Evolutionary conservation across 768 basidiomycete genomes (phyloP).

Genomic region (Collybia mongolica): DNA sequence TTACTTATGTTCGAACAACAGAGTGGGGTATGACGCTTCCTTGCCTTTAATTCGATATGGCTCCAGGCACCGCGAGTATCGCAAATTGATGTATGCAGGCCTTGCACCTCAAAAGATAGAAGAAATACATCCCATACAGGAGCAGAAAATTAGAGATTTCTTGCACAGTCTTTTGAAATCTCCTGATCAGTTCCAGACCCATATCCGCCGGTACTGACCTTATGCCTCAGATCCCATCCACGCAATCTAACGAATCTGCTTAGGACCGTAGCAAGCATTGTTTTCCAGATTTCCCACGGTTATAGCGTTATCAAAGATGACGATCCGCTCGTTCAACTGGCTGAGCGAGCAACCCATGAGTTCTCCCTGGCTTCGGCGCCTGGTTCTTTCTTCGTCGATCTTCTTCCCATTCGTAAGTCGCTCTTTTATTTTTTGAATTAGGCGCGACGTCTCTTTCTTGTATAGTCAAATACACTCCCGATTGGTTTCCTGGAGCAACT

Average conservation of each 20-base stretch:
- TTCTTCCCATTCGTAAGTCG: constrained; percentile 10
- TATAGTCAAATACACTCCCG: constrained; percentile 18
- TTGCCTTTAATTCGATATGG: constrained; percentile 4
- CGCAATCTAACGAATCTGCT: neutral
- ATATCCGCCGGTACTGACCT: constrained; percentile 14
- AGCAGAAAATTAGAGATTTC: constrained; percentile 7
- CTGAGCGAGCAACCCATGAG: constrained; percentile 7
- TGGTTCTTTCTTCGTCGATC: constrained; percentile 16
- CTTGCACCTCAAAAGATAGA: constrained; percentile 6
- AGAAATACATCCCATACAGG: neutral
- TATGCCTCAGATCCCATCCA: neutral
- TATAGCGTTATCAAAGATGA: constrained; percentile 5
- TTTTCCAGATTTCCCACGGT: constrained; percentile 13
- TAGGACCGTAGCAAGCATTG: constrained; percentile 7
- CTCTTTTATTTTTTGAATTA: neutral
- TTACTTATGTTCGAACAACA: neutral
- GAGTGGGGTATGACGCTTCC: constrained; percentile 3
- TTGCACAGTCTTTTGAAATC: constrained; percentile 3
- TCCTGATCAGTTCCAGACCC: neutral
- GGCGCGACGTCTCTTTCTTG: neutral
- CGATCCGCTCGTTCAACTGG: constrained; percentile 9
- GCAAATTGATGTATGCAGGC: constrained; percentile 5
- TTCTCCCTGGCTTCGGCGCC: constrained; percentile 11
- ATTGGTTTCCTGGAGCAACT: constrained; percentile 36
- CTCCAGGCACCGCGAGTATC: constrained; percentile 6